Conservation (phyloP, 192 early-diverging fungal species). For the Thamnidium elegans region DNA sequence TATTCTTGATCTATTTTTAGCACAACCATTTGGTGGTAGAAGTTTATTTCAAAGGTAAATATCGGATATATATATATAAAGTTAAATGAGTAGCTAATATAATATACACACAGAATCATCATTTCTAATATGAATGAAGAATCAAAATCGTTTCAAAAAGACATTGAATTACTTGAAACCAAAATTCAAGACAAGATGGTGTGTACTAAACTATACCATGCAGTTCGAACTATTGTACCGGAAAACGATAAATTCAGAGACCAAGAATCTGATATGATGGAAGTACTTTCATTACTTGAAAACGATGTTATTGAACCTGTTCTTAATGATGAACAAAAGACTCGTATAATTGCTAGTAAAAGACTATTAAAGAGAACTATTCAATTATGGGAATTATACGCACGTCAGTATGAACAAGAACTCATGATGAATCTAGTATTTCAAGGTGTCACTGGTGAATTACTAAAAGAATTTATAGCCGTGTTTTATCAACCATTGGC, state of each 20-base stretch:
- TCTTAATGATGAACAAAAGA: not conserved
- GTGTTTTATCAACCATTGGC: conserved; percentile 57
- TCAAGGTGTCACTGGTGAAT: conserved; percentile 48
- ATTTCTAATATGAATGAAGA: conserved; percentile 51
- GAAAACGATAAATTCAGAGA: not conserved
- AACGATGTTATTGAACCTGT: conserved; percentile 3
- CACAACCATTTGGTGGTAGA: conserved; percentile 51
- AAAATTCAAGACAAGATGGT: conserved; percentile 30
- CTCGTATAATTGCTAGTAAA: not conserved
- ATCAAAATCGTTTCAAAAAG: conserved; percentile 40
- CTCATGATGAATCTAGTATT: conserved; percentile 46
- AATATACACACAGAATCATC: conserved; percentile 36
- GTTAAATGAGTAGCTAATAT: not conserved
- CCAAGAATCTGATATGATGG: not conserved
- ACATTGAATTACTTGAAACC: conserved; percentile 32
- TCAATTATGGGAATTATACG: conserved; percentile 44
- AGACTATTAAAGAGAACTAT: conserved; percentile 29
- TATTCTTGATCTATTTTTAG: conserved; percentile 52
- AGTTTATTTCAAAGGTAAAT: conserved; percentile 50
- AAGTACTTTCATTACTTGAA: not conserved
- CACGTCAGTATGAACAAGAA: conserved; percentile 49
- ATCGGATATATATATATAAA: not conserved
- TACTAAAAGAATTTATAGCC: conserved; percentile 46
- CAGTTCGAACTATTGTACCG: conserved; percentile 21
- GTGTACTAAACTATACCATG: conserved; percentile 46